A percentile compares a stretch with the other conserved stretches of the same genome.
Evolutionary conservation across 768 basidiomycete species (phyloP).

Genomic region (Lentinula detonsa): DNA sequence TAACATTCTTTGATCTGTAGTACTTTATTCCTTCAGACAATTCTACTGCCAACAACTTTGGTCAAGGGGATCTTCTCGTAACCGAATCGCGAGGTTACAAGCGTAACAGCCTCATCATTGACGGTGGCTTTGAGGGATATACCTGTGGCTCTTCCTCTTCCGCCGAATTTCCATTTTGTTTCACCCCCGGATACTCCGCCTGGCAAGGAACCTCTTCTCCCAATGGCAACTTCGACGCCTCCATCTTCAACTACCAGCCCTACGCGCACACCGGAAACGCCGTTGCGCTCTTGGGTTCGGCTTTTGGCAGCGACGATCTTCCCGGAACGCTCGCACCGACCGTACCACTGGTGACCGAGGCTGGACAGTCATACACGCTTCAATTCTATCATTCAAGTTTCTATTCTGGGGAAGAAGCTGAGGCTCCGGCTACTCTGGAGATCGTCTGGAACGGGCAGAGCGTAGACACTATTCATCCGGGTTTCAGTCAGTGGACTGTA

Average conservation of each 20-base stretch:
- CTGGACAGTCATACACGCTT: conserved; percentile 32
- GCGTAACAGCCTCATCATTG: conserved; percentile 30
- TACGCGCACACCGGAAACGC: conserved; percentile 36
- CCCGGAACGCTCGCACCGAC: conserved; percentile 32
- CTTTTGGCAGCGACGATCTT: conserved; percentile 27
- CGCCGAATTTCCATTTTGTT: conserved; percentile 34
- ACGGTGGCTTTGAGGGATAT: conserved; percentile 41
- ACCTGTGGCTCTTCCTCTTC: conserved; percentile 3
- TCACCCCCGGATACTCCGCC: conserved; percentile 24
- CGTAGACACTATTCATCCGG: conserved; percentile 26
- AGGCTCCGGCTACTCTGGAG: conserved; percentile 29
- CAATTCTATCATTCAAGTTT: conserved; percentile 37
- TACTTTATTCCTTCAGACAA: conserved; percentile 38
- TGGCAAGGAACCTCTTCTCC: conserved; percentile 35
- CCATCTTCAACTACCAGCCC: conserved; percentile 33
- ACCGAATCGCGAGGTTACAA: conserved; percentile 42
- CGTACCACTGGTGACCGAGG: conserved; percentile 24
- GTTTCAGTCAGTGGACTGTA: conserved; percentile 31
- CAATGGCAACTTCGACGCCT: conserved; percentile 34
- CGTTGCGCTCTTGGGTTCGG: conserved; percentile 37
- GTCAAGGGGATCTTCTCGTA: conserved; percentile 39
- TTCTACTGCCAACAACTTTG: conserved; percentile 40
- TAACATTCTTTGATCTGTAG: conserved; percentile 15
- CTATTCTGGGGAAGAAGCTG: conserved; percentile 26
- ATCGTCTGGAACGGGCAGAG: conserved; percentile 36